phyloP scores from a whole-genome alignment of 192 early-diverging fungal genomes.

The Cetraspora pellucida region DNA sequence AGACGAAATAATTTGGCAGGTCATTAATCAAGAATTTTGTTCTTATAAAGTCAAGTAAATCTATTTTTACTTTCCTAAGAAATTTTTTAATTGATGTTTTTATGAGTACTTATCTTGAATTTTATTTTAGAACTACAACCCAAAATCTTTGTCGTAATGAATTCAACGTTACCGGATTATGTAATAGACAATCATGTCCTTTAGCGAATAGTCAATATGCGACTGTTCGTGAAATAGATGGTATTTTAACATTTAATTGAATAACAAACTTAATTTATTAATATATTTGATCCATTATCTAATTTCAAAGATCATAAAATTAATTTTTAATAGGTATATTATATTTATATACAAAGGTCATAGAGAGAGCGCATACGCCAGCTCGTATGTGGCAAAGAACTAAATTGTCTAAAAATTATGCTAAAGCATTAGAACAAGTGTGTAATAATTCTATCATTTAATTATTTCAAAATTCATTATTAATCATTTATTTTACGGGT shows the following conservation, averaged over 20 bases:
- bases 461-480: neutral
- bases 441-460: neutral
- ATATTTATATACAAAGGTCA: constrained; percentile 93
- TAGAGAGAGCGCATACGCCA: constrained; percentile 93
- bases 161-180: constrained; percentile 95
- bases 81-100: neutral
- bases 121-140: constrained; percentile 65
- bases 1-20: constrained; percentile 93
- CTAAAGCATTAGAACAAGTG: constrained; percentile 78
- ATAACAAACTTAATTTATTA: neutral
- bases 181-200: constrained; percentile 92
- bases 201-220: constrained; percentile 95
- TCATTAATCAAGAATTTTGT: constrained; percentile 96
- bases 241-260: constrained; percentile 36
- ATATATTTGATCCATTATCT: neutral
- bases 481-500: neutral
- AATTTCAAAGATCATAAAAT: constrained; percentile 6
- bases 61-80: neutral
- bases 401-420: constrained; percentile 88
- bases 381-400: constrained; percentile 92
- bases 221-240: constrained; percentile 86
- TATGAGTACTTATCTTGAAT: neutral
- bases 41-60: constrained; percentile 96
- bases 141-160: constrained; percentile 95
- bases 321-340: constrained; percentile 58